Base-by-base conservation (phyloP, 169 alveolate species). In the Babesia ovata region DNA sequence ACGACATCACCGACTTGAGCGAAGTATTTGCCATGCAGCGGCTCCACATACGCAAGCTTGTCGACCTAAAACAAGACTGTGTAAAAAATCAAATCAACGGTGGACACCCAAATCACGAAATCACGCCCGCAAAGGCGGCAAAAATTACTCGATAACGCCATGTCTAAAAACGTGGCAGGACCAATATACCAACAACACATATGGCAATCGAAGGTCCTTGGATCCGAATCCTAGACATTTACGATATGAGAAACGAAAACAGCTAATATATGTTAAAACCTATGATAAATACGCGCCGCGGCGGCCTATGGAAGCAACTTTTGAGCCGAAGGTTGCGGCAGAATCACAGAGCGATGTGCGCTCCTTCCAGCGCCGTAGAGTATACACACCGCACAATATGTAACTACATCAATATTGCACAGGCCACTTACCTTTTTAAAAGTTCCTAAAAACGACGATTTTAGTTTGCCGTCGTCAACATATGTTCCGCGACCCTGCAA, bases 1-100 rank as follows among this genome's bases (percentile, higher is more conserved):
- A 92, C 87, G 42, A 92, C 75, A 67, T 92, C 96, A 12, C 96
- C 96, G 26, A 92, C 92, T 57, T 92, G 91, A 19, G 92, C 96
- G 24, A 62, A 53, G 84, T 92, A 92, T 36, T 84, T 83, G 24
- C 96, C 96, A 69, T 84, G 84, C 57, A 92, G 70, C 11, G 96
- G 92, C 70, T 92, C 93, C n/a, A 92, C 95, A 71, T 87, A 92
- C 2, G 85, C 89, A 70, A 92, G 86, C 66, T 92, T 91, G 50
- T 92, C 92, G n/a, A 92, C 90, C 89, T 86, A 70, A 59, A 33
- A 59, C 46, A 24, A 10, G 33, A 52, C 28, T 33, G 39, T 33
- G 39, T 6, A 33, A 33, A 33, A 33, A 33, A 33, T 33, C 39
- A 33, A 2, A 6, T 2, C 39, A 6, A 33, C 39, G 6, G 39